Evolutionary conservation across 257 asterid species (phyloP).

Genomic region (Capsicum rhomboideum): DNA sequence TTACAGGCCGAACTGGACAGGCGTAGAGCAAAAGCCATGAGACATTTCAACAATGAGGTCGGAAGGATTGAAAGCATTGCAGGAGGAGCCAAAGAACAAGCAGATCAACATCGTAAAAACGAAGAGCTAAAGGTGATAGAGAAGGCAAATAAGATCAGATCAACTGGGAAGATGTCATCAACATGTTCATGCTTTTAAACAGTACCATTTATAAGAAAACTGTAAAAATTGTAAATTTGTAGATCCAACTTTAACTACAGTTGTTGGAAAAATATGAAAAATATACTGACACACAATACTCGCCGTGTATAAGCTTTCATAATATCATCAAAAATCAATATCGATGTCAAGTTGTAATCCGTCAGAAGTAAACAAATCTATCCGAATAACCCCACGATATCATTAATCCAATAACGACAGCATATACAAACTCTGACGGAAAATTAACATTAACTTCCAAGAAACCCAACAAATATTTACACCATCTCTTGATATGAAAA

Average conservation of each 20-base stretch:
- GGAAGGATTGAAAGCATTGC: conserved; percentile 39
- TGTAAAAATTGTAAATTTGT: neutral
- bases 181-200: conserved; percentile 58
- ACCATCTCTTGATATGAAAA: conserved; percentile 5
- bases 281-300: neutral
- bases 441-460: neutral
- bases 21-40: conserved; percentile 36
- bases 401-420: neutral
- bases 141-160: conserved; percentile 62
- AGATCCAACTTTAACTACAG: neutral
- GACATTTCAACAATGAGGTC: conserved; percentile 27
- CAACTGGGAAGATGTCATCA: conserved; percentile 66
- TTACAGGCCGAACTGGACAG: conserved; percentile 69
- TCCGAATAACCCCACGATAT: neutral
- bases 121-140: conserved; percentile 63
- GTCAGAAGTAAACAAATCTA: neutral
- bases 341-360: neutral
- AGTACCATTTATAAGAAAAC: neutral
- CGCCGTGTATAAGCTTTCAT: neutral
- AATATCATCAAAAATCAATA: neutral
- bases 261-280: neutral
- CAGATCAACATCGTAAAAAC: conserved; percentile 41
- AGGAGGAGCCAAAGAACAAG: conserved; percentile 49
- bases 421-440: neutral
- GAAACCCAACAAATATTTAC: conserved; percentile 1